phyloP scores from a whole-genome alignment of 805 yeast species.

The Ogataea zsoltii region DNA sequence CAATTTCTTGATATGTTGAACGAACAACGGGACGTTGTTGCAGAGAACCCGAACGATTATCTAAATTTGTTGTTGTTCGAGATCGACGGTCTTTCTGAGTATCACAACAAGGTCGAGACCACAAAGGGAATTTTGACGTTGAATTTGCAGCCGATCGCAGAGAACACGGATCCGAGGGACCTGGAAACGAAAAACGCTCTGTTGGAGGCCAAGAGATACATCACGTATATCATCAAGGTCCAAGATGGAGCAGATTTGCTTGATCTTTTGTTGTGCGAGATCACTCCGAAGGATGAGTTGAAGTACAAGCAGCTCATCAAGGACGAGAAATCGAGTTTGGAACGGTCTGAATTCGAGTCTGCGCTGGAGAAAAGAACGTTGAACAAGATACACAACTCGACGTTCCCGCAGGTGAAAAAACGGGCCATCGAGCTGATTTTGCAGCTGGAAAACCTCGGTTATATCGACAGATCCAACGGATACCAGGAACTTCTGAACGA shows the following conservation, averaged over 20 bases:
- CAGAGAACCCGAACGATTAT: slow-evolving; percentile 50
- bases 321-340: slow-evolving; percentile 42
- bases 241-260: slow-evolving; percentile 72
- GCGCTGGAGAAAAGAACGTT: slow-evolving; percentile 40
- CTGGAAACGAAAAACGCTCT: slow-evolving; percentile 45
- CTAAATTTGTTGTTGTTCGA: slow-evolving; percentile 31
- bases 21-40: slow-evolving; percentile 43
- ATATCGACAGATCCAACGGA: slow-evolving; percentile 63
- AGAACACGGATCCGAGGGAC: slow-evolving; percentile 41
- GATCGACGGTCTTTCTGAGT: slow-evolving; percentile 20
- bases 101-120: slow-evolving; percentile 22
- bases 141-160: slow-evolving; percentile 25
- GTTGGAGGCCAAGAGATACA: slow-evolving; percentile 78
- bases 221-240: slow-evolving; percentile 80
- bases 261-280: slow-evolving; percentile 56
- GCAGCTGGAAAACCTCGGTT: slow-evolving; percentile 69
- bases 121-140: slow-evolving; percentile 19
- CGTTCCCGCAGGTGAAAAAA: slow-evolving; percentile 77
- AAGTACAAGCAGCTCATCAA: slow-evolving; percentile 56
- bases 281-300: slow-evolving; percentile 67
- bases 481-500: slow-evolving; percentile 81
- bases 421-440: slow-evolving; percentile 71
- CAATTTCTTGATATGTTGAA: slow-evolving; percentile 43
- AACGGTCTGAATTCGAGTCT: slow-evolving; percentile 14
- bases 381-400: slow-evolving; percentile 38